Evolutionary conservation across 2,329 filamentous ascomycete species (phyloP).

Genomic region (Aspergillus tamarii): DNA sequence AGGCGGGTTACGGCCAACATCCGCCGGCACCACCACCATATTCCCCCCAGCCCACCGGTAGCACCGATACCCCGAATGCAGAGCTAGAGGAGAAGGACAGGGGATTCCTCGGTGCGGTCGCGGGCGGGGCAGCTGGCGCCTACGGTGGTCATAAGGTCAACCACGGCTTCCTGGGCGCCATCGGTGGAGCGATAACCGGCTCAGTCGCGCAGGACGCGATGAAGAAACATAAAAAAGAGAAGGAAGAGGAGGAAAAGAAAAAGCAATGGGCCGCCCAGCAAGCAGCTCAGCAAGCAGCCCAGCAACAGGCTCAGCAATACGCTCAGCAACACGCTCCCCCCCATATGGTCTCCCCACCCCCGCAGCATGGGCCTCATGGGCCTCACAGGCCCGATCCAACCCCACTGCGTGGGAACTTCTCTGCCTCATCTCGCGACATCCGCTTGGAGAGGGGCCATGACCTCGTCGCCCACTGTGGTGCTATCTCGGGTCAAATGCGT

Average conservation of each 20-base stretch:
- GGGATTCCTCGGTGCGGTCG: conserved; percentile 49
- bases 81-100: conserved; percentile 40
- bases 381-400: not conserved
- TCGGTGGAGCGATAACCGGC: conserved; percentile 50
- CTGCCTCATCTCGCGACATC: conserved; percentile 34
- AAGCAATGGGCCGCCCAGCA: conserved; percentile 6
- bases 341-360: not conserved
- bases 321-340: conserved; percentile 5
- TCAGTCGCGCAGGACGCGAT: conserved; percentile 48
- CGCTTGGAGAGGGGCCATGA: conserved; percentile 38
- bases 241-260: conserved; percentile 14
- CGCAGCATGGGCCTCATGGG: not conserved
- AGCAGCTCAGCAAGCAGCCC: not conserved
- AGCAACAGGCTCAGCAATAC: not conserved
- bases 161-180: conserved; percentile 50
- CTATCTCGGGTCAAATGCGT: conserved; percentile 35
- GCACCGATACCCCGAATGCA: not conserved
- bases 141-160: conserved; percentile 49
- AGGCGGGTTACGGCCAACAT: not conserved
- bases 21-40: conserved; percentile 8
- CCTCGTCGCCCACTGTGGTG: conserved; percentile 41
- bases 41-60: not conserved
- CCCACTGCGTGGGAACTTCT: conserved; percentile 41
- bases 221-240: conserved; percentile 44
- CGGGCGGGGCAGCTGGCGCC: conserved; percentile 48